These are phyloP conservation scores for Trichoderma asperelloides DNA, from an alignment of 495 filamentous ascomycete genomes.

Conservation along the genomic window DNA sequence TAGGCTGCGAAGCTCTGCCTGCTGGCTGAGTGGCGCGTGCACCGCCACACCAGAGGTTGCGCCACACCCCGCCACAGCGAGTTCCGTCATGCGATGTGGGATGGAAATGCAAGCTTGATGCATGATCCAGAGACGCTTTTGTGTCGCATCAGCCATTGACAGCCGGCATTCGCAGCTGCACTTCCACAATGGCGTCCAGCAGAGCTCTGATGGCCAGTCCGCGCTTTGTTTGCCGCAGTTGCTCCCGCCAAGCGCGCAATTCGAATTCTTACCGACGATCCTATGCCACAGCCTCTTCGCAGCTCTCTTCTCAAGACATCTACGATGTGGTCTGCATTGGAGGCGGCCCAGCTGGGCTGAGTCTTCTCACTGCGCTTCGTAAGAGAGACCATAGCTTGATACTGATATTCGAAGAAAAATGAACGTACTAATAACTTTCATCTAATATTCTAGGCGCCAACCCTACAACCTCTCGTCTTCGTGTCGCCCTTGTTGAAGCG, in stretches of 20 bases:
- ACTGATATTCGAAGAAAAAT: not conserved
- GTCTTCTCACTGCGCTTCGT: slow-evolving; percentile 80
- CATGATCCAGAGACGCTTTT: not conserved
- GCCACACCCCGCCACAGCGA: slow-evolving; percentile 1
- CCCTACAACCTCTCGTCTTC: slow-evolving; percentile 63
- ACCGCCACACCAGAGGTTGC: not conserved
- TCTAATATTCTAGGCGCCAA: slow-evolving; percentile 44
- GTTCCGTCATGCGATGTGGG: slow-evolving; percentile 1
- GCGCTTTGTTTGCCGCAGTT: slow-evolving; percentile 35
- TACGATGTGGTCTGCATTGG: slow-evolving; percentile 96
- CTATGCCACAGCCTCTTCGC: slow-evolving; percentile 27
- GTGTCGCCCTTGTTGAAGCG: slow-evolving; percentile 80
- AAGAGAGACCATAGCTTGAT: slow-evolving; percentile 21
- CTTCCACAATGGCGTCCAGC: not conserved
- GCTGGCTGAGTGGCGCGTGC: not conserved
- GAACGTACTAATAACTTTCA: not conserved
- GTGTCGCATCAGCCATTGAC: not conserved
- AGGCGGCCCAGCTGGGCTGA: slow-evolving; percentile 90
- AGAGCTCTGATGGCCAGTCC: slow-evolving; percentile 9
- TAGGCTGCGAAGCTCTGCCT: not conserved
- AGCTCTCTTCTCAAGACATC: slow-evolving; percentile 37
- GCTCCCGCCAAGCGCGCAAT: slow-evolving; percentile 24
- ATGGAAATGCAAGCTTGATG: not conserved
- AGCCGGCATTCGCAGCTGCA: not conserved
- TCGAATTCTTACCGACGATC: slow-evolving; percentile 23